phyloP scores from a whole-genome alignment of 2,329 filamentous ascomycete genomes.

The Fonsecaea pedrosoi region DNA sequence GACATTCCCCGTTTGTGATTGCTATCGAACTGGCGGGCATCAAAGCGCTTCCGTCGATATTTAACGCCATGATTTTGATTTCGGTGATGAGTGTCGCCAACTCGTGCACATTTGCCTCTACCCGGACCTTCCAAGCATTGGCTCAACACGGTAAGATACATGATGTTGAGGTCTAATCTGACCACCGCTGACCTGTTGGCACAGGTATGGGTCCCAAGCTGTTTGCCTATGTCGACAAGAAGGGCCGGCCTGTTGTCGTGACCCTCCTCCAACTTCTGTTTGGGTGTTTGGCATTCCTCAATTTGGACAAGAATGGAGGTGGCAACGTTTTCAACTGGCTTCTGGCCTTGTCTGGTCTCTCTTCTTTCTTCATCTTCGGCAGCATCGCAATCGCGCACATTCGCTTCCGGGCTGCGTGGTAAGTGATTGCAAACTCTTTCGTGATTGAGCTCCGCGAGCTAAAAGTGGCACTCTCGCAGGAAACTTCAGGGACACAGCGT shows the following conservation, averaged over 20 bases:
- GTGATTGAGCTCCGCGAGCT: not conserved
- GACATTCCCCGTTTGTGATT: slow-evolving; percentile 89
- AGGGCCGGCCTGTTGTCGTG: slow-evolving; percentile 42
- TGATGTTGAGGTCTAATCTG: slow-evolving; percentile 64
- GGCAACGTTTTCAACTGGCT: slow-evolving; percentile 21
- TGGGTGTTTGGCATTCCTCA: slow-evolving; percentile 18
- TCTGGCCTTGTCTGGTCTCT: slow-evolving; percentile 31
- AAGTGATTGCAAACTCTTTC: slow-evolving; percentile 10
- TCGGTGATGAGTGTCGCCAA: slow-evolving; percentile 91
- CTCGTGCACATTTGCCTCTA: slow-evolving; percentile 88
- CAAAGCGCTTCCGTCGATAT: slow-evolving; percentile 78
- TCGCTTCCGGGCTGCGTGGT: slow-evolving; percentile 79
- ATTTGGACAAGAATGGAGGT: slow-evolving; percentile 5
- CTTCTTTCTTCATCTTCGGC: slow-evolving; percentile 70
- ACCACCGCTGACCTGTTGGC: not conserved
- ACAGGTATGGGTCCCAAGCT: slow-evolving; percentile 64
- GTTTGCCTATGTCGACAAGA: slow-evolving; percentile 50
- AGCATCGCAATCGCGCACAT: slow-evolving; percentile 65
- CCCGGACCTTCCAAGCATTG: slow-evolving; percentile 84
- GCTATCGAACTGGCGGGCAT: slow-evolving; percentile 86
- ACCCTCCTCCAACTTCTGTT: slow-evolving; percentile 59
- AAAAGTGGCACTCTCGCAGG: slow-evolving; percentile 25
- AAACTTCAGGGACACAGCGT: slow-evolving; percentile 69
- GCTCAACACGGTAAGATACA: slow-evolving; percentile 51
- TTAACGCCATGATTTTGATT: slow-evolving; percentile 92